These are phyloP conservation scores for Coniosporium tulheliwenetii DNA, from an alignment of 2,329 filamentous ascomycete species.

Conservation along the genomic window DNA sequence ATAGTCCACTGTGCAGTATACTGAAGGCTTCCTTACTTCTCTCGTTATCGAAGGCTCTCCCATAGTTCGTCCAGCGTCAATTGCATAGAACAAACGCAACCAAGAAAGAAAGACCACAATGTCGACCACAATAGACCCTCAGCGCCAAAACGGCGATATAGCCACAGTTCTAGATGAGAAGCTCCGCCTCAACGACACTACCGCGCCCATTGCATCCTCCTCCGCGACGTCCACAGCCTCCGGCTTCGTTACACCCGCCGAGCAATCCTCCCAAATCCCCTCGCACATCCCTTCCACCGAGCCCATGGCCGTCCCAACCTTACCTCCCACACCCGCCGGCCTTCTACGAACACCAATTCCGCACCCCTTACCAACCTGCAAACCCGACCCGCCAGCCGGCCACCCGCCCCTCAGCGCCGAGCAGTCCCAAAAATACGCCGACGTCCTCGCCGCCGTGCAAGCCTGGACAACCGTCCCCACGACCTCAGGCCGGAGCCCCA, in stretches of 20 bases:
- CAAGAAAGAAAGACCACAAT: background rate
- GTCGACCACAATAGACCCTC: background rate
- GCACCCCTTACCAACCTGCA: slow-evolving; percentile 30
- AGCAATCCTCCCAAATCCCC: background rate
- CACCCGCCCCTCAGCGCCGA: slow-evolving; percentile 49
- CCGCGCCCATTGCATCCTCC: slow-evolving; percentile 8
- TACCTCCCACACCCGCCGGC: background rate
- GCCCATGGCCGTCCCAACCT: too few relatives aligned
- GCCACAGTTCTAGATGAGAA: slow-evolving; percentile 1
- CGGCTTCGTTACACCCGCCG: background rate
- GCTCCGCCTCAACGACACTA: slow-evolving; percentile 6
- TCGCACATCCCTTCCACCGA: background rate
- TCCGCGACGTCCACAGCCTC: slow-evolving; percentile 4
- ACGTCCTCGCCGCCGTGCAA: slow-evolving; percentile 54
- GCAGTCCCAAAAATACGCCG: slow-evolving; percentile 67
- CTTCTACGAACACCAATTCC: slow-evolving; percentile 12
- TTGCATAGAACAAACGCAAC: too few relatives aligned
- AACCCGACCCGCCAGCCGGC: slow-evolving; percentile 35
- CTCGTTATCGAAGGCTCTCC: too few relatives aligned
- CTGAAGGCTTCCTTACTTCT: too few relatives aligned
- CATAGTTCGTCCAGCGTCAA: too few relatives aligned
- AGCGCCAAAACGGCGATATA: slow-evolving; percentile 1
- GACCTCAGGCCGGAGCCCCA: slow-evolving; percentile 41
- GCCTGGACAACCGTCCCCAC: slow-evolving; percentile 56
- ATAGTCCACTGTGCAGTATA: too few relatives aligned